Percentiles rank a stretch among this genome's conserved stretches.
These are phyloP conservation scores for Perkinsus olseni DNA, from an alignment of 169 alveolate genomes.

Conservation along the genomic window DNA sequence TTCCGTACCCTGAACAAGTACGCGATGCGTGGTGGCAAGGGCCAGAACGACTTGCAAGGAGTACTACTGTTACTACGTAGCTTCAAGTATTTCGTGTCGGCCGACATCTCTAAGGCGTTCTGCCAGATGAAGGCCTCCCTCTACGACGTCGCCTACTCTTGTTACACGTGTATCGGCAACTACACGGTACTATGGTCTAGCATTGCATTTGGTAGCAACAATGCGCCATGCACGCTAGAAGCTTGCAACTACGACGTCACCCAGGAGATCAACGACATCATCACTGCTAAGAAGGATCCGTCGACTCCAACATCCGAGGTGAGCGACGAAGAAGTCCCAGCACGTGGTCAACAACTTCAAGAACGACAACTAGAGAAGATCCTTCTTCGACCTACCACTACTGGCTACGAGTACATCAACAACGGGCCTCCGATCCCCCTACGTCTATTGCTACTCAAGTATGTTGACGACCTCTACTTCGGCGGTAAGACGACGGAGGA, in stretches of 20 bases:
- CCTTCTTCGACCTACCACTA: not conserved
- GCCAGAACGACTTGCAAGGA: not conserved
- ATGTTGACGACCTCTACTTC: not conserved
- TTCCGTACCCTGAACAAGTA: not conserved
- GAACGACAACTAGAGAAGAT: too few relatives aligned
- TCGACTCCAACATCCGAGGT: too few relatives aligned
- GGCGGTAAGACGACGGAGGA: not conserved
- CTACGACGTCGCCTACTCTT: not conserved
- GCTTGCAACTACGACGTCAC: not conserved
- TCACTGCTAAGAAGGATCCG: too few relatives aligned
- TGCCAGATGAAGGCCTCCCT: not conserved
- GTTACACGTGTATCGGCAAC: not conserved
- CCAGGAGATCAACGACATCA: not conserved
- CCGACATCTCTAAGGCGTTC: not conserved
- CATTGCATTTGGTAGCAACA: not conserved
- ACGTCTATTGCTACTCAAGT: not conserved
- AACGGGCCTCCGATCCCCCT: not conserved
- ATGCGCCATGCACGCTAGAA: not conserved
- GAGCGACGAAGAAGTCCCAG: too few relatives aligned
- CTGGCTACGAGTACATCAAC: not conserved
- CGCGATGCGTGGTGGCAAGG: not conserved
- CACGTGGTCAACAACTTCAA: too few relatives aligned
- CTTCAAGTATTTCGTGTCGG: not conserved
- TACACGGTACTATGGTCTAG: not conserved
- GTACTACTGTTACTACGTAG: not conserved